phyloP scores from a whole-genome alignment of 2,329 filamentous ascomycete species.

The Hirsutella thompsonii region DNA sequence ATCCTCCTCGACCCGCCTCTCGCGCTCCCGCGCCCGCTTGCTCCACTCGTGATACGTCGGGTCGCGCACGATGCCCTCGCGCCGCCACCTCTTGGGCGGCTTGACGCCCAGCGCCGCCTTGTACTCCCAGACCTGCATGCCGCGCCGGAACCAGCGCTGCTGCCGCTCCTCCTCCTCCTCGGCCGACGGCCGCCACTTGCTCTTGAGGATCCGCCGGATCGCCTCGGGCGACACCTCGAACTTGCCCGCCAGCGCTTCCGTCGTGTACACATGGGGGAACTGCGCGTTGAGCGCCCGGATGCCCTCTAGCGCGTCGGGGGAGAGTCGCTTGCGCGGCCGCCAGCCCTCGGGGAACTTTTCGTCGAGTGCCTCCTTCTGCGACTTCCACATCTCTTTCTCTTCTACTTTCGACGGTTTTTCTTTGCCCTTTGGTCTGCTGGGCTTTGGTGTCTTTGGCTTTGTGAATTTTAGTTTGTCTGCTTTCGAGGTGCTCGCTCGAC shows the following conservation, averaged over 20 bases:
- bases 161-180: conserved; percentile 46
- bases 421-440: background rate
- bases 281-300: conserved; percentile 72
- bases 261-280: conserved; percentile 67
- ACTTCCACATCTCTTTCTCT: conserved; percentile 48
- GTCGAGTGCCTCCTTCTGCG: conserved; percentile 62
- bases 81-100: conserved; percentile 47
- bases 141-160: conserved; percentile 47
- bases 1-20: conserved; percentile 16
- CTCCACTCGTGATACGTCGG: conserved; percentile 26
- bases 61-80: conserved; percentile 35
- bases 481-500: too few species aligned
- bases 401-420: background rate
- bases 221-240: conserved; percentile 84
- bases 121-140: conserved; percentile 44
- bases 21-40: conserved; percentile 12
- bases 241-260: conserved; percentile 55
- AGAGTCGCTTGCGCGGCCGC: conserved; percentile 74
- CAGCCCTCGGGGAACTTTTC: conserved; percentile 73
- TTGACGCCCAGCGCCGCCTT: conserved; percentile 49
- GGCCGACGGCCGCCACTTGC: conserved; percentile 55
- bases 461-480: too few species aligned
- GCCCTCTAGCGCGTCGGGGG: conserved; percentile 82
- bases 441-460: background rate
- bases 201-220: conserved; percentile 73